Percentiles rank a stretch among this genome's conserved stretches.
These are phyloP conservation scores for Gymnopilus dilepis DNA, from an alignment of 768 basidiomycete genomes.

Conservation along the genomic window DNA sequence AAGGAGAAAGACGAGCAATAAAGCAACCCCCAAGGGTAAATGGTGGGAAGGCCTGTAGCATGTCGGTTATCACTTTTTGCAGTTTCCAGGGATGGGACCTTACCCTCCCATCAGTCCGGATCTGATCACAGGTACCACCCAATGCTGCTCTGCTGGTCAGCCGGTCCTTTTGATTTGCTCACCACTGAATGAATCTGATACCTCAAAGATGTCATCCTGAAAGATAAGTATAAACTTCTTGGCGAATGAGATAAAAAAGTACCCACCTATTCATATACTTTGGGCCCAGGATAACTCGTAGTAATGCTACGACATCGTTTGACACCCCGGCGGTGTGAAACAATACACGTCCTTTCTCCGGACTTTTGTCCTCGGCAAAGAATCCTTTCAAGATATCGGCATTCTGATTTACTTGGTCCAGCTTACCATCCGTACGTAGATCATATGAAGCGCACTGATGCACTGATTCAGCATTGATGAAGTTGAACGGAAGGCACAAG, in stretches of 20 bases:
- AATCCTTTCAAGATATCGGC: not conserved
- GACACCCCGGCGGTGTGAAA: slow-evolving; percentile 1
- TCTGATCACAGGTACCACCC: slow-evolving; percentile 21
- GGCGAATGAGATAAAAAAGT: not conserved
- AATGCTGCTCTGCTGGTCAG: not conserved
- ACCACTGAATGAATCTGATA: slow-evolving; percentile 1
- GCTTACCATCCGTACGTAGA: not conserved
- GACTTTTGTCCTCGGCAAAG: not conserved
- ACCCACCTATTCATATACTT: not conserved
- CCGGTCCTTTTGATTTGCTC: slow-evolving; percentile 10
- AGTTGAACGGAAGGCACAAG: not conserved
- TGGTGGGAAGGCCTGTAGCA: slow-evolving; percentile 3
- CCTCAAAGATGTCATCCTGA: not conserved
- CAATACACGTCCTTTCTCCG: not conserved
- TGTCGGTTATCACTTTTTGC: slow-evolving; percentile 16
- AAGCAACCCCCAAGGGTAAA: slow-evolving; percentile 14
- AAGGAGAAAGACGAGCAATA: not conserved
- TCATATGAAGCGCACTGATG: not conserved
- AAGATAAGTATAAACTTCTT: not conserved
- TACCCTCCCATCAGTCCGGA: slow-evolving; percentile 20
- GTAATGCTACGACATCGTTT: not conserved
- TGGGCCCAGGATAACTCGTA: not conserved
- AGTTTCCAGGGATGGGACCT: slow-evolving; percentile 19
- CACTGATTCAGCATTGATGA: not conserved
- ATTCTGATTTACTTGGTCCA: not conserved